A percentile compares a stretch with the other conserved stretches of the same genome.
phyloP scores from a whole-genome alignment of 768 basidiomycete genomes.

The Pleurotus pulmonarius region DNA sequence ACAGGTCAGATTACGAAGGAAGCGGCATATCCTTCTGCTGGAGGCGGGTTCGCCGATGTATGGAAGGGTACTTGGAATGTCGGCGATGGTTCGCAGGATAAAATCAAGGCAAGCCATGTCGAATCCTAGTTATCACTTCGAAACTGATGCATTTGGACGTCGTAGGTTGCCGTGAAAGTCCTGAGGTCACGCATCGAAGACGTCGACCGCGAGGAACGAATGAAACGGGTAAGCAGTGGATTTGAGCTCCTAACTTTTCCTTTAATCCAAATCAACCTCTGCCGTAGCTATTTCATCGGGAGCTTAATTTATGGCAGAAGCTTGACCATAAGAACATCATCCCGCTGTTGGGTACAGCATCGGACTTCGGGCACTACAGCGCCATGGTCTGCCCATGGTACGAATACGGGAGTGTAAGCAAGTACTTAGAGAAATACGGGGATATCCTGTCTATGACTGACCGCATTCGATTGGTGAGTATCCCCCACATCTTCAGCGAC shows the following conservation, averaged over 20 bases:
- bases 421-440: conserved; percentile 32
- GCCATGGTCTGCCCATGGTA: conserved; percentile 41
- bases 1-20: conserved; percentile 26
- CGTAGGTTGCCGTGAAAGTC: conserved; percentile 29
- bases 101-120: conserved; percentile 11
- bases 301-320: conserved; percentile 33
- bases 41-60: conserved; percentile 42
- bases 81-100: conserved; percentile 13
- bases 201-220: conserved; percentile 24
- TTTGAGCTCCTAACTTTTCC: background rate
- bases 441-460: conserved; percentile 30
- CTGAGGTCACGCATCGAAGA: conserved; percentile 30
- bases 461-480: conserved; percentile 29
- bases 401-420: conserved; percentile 32
- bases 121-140: conserved; percentile 6
- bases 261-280: background rate
- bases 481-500: too few species aligned
- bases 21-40: conserved; percentile 30
- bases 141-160: background rate
- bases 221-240: conserved; percentile 21
- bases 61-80: conserved; percentile 34
- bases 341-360: conserved; percentile 29
- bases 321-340: conserved; percentile 37
- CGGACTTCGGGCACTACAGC: conserved; percentile 32
- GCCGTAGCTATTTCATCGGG: conserved; percentile 27